Conservation (phyloP, 176 grass and related monocot genomes). For the Avena atlantica region DNA sequence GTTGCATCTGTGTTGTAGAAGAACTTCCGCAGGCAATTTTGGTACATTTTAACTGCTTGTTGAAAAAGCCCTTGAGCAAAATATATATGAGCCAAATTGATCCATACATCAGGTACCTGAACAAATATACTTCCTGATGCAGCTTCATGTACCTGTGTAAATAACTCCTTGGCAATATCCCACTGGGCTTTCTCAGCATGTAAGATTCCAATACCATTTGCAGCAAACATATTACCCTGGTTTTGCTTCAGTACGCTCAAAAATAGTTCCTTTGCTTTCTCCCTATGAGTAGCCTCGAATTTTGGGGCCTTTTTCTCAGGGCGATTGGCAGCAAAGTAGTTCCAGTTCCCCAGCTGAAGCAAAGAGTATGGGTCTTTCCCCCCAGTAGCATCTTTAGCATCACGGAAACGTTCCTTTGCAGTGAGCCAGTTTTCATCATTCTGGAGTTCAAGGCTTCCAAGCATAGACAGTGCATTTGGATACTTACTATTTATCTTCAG, state of each 20-base stretch:
- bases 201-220: constrained; percentile 92
- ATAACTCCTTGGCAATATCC: constrained; percentile 95
- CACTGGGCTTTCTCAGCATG: constrained; percentile 91
- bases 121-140: constrained; percentile 87
- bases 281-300: constrained; percentile 89
- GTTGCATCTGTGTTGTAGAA: constrained; percentile 90
- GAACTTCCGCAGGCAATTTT: constrained; percentile 90
- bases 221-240: constrained; percentile 88
- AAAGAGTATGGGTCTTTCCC: constrained; percentile 88
- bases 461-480: constrained; percentile 85
- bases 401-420: constrained; percentile 90
- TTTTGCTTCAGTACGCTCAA: constrained; percentile 80
- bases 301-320: constrained; percentile 96
- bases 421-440: constrained; percentile 84
- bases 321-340: constrained; percentile 93
- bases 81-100: constrained; percentile 94
- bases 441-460: constrained; percentile 87
- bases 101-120: constrained; percentile 97
- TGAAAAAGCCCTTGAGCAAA: constrained; percentile 97
- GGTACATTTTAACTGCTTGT: constrained; percentile 95
- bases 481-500: constrained; percentile 93
- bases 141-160: constrained; percentile 99
- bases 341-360: constrained; percentile 96
- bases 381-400: constrained; percentile 84
- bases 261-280: constrained; percentile 98